phyloP scores from a whole-genome alignment of 371 early-diverging fungal genomes.

The Lichtheimia corymbifera region DNA sequence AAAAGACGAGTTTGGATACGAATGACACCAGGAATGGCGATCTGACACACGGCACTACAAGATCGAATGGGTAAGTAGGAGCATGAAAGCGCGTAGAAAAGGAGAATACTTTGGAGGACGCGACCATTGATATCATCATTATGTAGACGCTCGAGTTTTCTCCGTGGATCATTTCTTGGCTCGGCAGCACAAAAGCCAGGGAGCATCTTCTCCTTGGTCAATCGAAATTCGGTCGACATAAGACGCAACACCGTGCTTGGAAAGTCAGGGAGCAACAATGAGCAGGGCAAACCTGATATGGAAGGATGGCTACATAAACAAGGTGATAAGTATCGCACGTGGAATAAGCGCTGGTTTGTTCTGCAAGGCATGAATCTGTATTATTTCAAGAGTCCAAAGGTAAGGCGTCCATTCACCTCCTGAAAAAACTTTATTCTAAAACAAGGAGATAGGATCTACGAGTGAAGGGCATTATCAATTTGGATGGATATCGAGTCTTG shows the following conservation, averaged over 20 bases:
- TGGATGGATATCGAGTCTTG: slow-evolving; percentile 57
- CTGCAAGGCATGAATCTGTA: slow-evolving; percentile 61
- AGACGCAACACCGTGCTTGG: too few relatives aligned
- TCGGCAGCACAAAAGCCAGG: slow-evolving; percentile 3
- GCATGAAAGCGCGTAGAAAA: background rate
- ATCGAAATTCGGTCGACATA: slow-evolving; percentile 21
- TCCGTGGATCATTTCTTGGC: slow-evolving; percentile 17
- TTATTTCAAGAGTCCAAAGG: slow-evolving; percentile 63
- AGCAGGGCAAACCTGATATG: slow-evolving; percentile 44
- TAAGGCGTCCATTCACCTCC: slow-evolving; percentile 4
- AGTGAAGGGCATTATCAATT: slow-evolving; percentile 60
- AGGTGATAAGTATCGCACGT: slow-evolving; percentile 64
- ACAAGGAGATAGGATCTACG: slow-evolving; percentile 41
- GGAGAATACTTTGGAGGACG: background rate
- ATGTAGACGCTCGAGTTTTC: slow-evolving; percentile 11
- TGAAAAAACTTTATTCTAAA: background rate
- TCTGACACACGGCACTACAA: background rate
- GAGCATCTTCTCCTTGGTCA: slow-evolving; percentile 15
- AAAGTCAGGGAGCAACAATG: background rate
- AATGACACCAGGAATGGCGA: slow-evolving; percentile 1
- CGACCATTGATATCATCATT: background rate
- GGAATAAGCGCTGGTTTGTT: slow-evolving; percentile 73
- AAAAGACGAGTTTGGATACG: background rate
- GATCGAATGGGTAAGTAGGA: background rate
- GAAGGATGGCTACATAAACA: slow-evolving; percentile 71